Percentiles rank a stretch among this genome's conserved stretches.
These are phyloP conservation scores for Penicillium italicum DNA, from an alignment of 2,329 filamentous ascomycete genomes.

Conservation along the genomic window DNA sequence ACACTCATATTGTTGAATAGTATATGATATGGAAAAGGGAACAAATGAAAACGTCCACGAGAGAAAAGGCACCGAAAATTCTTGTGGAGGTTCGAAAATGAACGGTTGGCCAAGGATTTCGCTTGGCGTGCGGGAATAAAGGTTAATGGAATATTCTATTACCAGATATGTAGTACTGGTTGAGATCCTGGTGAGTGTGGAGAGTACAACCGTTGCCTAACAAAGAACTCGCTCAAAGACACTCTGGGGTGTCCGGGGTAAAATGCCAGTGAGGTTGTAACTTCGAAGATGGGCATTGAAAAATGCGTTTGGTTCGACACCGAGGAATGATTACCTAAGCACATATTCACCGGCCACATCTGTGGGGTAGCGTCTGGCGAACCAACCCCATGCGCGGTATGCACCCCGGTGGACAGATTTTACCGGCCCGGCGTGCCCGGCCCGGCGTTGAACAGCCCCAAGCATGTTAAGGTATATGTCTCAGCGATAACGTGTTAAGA, in stretches of 20 bases:
- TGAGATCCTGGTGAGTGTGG: neutral
- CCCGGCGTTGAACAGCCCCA: conserved; percentile 1
- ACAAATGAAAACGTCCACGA: conserved; percentile 4
- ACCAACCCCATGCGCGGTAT: neutral
- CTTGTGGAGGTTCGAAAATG: conserved; percentile 15
- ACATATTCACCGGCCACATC: neutral
- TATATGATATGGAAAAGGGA: neutral
- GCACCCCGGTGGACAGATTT: neutral
- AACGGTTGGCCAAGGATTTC: conserved; percentile 17
- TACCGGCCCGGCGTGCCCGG: conserved; percentile 9
- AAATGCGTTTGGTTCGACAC: neutral
- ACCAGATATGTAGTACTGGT: neutral
- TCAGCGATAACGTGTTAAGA: neutral
- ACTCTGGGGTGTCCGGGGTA: neutral
- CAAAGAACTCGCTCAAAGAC: neutral
- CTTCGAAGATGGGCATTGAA: neutral
- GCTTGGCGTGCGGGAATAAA: conserved; percentile 15
- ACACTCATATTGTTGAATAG: conserved; percentile 13
- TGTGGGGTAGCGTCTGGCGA: conserved; percentile 1
- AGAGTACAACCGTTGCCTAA: neutral
- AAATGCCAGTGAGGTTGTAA: neutral
- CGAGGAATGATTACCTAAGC: neutral
- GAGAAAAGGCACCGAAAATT: conserved; percentile 8
- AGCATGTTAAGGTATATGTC: too few relatives aligned
- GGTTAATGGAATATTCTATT: neutral